Percentiles rank a stretch among this genome's conserved stretches.
Evolutionary conservation across 441 rosid genomes (phyloP).

Genomic region (Lepidium campestre): DNA sequence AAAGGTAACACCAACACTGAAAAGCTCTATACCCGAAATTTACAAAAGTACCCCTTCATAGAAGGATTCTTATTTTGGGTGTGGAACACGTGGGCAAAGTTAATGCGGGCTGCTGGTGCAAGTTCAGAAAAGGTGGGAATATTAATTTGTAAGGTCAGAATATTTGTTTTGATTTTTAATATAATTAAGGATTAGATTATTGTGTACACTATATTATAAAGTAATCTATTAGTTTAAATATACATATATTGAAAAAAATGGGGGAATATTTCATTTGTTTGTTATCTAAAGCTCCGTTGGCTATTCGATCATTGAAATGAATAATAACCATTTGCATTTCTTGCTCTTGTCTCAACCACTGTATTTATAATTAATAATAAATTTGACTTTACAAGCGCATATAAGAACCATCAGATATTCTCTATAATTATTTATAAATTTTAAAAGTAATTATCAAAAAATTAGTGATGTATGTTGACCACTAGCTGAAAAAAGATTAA

Average conservation of each 20-base stretch:
- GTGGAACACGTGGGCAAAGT: constrained; percentile 8
- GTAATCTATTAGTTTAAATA: constrained; percentile 4
- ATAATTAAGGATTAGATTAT: constrained; percentile 11
- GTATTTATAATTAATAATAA: background rate
- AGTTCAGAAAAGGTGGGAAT: constrained; percentile 1
- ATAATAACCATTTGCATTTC: background rate
- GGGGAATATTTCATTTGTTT: constrained; percentile 26
- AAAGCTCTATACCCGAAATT: background rate
- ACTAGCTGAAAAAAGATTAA: constrained; percentile 1
- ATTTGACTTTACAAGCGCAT: background rate
- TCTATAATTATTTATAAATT: background rate
- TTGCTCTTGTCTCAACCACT: background rate
- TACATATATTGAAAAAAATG: background rate
- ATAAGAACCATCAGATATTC: constrained; percentile 9
- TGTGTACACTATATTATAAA: constrained; percentile 21
- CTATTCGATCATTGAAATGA: constrained; percentile 19
- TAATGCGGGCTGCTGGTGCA: constrained; percentile 15
- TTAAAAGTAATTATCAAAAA: background rate
- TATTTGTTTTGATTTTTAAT: constrained; percentile 13
- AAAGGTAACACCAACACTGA: background rate
- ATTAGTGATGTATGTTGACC: constrained; percentile 10
- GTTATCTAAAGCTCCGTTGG: constrained; percentile 13
- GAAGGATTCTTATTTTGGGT: constrained; percentile 17
- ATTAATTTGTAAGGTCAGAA: constrained; percentile 15
- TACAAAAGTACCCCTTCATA: background rate